Evolutionary conservation across 75 land plant species (phyloP).

Genomic region (Isoetes taiwanensis): DNA sequence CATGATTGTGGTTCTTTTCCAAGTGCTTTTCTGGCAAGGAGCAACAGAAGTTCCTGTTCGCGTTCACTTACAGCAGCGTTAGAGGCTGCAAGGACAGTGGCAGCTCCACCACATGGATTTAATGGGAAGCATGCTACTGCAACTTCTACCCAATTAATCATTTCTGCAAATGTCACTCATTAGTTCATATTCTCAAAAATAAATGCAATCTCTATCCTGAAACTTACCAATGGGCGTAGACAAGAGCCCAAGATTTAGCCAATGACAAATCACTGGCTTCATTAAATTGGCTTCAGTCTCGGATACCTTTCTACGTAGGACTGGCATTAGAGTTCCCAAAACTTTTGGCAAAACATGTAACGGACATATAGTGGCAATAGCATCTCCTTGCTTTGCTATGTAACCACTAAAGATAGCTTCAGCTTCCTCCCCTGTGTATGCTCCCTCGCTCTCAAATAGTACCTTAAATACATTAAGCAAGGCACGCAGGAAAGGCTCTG

Average conservation of each 20-base stretch:
- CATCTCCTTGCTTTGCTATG: conserved; percentile 17
- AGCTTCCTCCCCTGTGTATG: conserved; percentile 28
- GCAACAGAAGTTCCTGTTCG: conserved; percentile 38
- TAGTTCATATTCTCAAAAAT: neutral
- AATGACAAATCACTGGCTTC: conserved; percentile 25
- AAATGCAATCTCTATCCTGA: neutral
- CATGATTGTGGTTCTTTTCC: neutral
- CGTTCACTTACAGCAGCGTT: conserved; percentile 20
- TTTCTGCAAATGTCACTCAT: conserved; percentile 24
- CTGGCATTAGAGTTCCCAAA: conserved; percentile 35
- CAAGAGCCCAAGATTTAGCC: conserved; percentile 40
- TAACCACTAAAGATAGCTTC: conserved; percentile 23
- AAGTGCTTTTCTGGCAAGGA: conserved; percentile 21
- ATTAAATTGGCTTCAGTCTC: conserved; percentile 16
- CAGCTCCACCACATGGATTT: conserved; percentile 17
- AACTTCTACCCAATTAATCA: conserved; percentile 50
- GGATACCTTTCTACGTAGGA: conserved; percentile 11
- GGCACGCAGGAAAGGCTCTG: conserved; percentile 56
- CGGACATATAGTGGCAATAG: too few relatives aligned
- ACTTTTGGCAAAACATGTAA: conserved; percentile 49
- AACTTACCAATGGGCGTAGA: conserved; percentile 39
- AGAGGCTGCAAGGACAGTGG: conserved; percentile 24
- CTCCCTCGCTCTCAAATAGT: conserved; percentile 24
- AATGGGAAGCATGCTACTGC: conserved; percentile 79
- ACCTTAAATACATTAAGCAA: conserved; percentile 32